Evolutionary conservation across 441 rosid species (phyloP), one percentile per base, ranked within the genome.

Genomic region (Hura crepitans): DNA sequence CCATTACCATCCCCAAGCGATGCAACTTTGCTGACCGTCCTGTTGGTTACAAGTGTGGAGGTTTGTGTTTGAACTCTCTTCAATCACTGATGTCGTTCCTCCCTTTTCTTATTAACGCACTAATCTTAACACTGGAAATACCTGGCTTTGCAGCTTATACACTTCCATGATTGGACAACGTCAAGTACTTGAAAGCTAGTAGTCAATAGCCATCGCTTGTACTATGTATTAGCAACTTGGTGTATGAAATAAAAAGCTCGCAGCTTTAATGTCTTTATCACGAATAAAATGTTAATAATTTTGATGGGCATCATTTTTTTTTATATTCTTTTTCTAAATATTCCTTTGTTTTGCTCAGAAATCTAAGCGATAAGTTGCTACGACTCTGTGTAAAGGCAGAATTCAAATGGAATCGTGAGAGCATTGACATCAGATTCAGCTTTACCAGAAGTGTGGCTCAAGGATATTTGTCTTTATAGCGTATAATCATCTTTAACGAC

Each of bases 1-100:
- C 91, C 39, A 74, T 89, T 6, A 85, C 93, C 61, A 85, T 91
- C 72, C 96, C 96, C 49, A 89, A 91, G 74, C 92, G 96, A 62
- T 86, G 93, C 88, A 86, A 85, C 75, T 47, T 91, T n/a, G 88
- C 85, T n/a, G 75, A 87, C 72, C 96, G 90, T 59, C 93, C 96
- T 0, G 83, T 91, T 0, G 97, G 97, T 55, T 89, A 81, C 87
- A 83, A 85, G 80, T 89, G 96, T 31, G 92, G 97, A 72, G 63
- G 90, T 86, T 6, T 72, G 77, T 85, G 4, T 2, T 1, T 35
- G n/a, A 35, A 8, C 39, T 35, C 4, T 35, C 7, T 35, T 35
- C 6, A 35, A 4, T 35, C 7, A 35, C 7, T 35, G 4, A 35
- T 35, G 2, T 35, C 3, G 39, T 35, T 35, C 7, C 7, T 8